Evolutionary conservation across 1,139 yeast genomes (phyloP).

Genomic region (Protomyces inouyei): DNA sequence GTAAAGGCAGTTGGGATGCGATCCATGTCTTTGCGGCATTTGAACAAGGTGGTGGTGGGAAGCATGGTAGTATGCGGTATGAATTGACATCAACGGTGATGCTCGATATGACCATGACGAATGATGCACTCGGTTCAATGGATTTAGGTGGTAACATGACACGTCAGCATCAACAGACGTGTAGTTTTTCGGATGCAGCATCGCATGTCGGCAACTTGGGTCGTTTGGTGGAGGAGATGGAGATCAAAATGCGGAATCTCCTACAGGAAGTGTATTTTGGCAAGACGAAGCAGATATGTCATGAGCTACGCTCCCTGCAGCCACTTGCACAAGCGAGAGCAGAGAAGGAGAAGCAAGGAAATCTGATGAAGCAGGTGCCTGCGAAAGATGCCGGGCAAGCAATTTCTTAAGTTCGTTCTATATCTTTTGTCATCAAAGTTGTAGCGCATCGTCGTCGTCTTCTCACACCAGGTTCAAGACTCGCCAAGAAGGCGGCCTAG

Average conservation of each 20-base stretch:
- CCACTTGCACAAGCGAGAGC: slow-evolving; percentile 1
- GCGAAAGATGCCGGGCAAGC: neutral
- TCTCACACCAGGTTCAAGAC: neutral
- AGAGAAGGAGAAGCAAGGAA: neutral
- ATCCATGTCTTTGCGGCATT: slow-evolving; percentile 85
- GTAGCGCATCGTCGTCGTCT: no score
- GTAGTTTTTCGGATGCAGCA: slow-evolving; percentile 46
- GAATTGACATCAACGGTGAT: slow-evolving; percentile 85
- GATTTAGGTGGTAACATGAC: slow-evolving; percentile 78
- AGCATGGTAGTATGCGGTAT: slow-evolving; percentile 49
- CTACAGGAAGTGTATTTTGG: slow-evolving; percentile 94
- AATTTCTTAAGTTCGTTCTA: neutral
- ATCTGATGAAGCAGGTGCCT: slow-evolving; percentile 6
- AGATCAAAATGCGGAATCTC: slow-evolving; percentile 77
- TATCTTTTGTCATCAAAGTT: no score
- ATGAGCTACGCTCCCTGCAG: slow-evolving; percentile 57
- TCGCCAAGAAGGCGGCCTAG: neutral
- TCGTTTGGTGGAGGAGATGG: slow-evolving; percentile 77
- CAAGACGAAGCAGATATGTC: slow-evolving; percentile 79
- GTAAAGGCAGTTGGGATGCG: slow-evolving; percentile 74
- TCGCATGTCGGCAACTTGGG: slow-evolving; percentile 84
- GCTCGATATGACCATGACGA: slow-evolving; percentile 52
- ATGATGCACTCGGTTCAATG: slow-evolving; percentile 42
- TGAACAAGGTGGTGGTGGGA: slow-evolving; percentile 35
- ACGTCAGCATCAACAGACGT: slow-evolving; percentile 58